These are phyloP conservation scores for Phytophthora hybrid DNA, from an alignment of 352 stramenopile species.

Conservation along the genomic window DNA sequence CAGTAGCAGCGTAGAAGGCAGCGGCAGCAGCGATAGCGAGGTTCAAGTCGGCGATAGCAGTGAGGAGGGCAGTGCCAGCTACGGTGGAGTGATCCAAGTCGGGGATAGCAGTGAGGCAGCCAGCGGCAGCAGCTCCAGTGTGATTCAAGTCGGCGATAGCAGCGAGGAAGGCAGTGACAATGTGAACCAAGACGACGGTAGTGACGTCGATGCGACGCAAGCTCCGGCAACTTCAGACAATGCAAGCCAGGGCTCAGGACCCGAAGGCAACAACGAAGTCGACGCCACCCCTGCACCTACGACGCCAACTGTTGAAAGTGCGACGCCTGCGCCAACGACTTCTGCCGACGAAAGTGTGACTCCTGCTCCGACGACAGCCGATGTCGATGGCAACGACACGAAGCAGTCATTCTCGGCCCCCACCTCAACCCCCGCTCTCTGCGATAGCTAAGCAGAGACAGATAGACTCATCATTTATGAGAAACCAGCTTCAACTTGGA, in stretches of 20 bases:
- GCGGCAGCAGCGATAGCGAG: background rate
- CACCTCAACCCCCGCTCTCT: background rate
- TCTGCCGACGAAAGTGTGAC: constrained; percentile 1
- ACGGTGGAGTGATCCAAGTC: background rate
- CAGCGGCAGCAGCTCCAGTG: background rate
- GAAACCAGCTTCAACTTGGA: constrained; percentile 11
- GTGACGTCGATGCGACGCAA: constrained; percentile 2
- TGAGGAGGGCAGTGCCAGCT: background rate
- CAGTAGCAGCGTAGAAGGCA: constrained; percentile 13
- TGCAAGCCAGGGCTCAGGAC: background rate
- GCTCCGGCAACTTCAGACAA: constrained; percentile 1
- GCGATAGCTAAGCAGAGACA: background rate
- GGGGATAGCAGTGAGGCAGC: background rate
- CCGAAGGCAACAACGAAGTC: background rate
- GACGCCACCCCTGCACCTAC: constrained; percentile 2
- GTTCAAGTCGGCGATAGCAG: background rate
- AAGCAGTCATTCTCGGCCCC: background rate
- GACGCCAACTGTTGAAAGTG: background rate
- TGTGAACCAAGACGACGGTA: background rate
- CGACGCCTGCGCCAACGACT: constrained; percentile 21
- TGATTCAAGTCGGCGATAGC: background rate
- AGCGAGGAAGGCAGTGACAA: background rate
- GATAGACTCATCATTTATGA: background rate
- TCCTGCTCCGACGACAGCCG: constrained; percentile 8
- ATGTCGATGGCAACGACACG: background rate